A percentile compares a stretch with the other conserved stretches of the same genome.
These are phyloP conservation scores for Russula vinacea DNA, from an alignment of 768 basidiomycete species.

Conservation along the genomic window DNA sequence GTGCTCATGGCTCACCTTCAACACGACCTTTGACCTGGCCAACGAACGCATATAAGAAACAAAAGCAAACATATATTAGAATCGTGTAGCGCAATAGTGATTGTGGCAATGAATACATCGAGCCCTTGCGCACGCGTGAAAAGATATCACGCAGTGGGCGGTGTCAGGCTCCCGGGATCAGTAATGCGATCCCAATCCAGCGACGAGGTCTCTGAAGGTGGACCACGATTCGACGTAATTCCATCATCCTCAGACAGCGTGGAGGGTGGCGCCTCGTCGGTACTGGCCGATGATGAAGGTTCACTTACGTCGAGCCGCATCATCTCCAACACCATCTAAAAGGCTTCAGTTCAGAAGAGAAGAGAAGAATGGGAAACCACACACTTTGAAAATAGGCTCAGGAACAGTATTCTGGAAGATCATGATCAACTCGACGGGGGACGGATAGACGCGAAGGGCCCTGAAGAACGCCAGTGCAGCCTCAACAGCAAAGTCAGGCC, in stretches of 20 bases:
- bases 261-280: conserved; percentile 35
- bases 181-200: conserved; percentile 90
- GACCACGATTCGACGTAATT: conserved; percentile 56
- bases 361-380: conserved; percentile 22
- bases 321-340: conserved; percentile 73
- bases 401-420: conserved; percentile 94
- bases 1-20: conserved; percentile 61
- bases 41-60: conserved; percentile 31
- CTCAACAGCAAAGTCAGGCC: conserved; percentile 70
- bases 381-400: conserved; percentile 71
- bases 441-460: conserved; percentile 90
- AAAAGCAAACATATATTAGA: conserved; percentile 61
- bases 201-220: conserved; percentile 83
- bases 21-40: conserved; percentile 60
- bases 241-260: conserved; percentile 51
- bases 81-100: conserved; percentile 33
- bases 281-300: conserved; percentile 43
- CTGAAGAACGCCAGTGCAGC: conserved; percentile 91
- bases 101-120: conserved; percentile 26
- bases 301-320: conserved; percentile 86
- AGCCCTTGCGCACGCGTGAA: conserved; percentile 21
- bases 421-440: conserved; percentile 88
- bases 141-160: conserved; percentile 39
- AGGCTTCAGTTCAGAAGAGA: conserved; percentile 13
- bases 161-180: conserved; percentile 60